Evolutionary conservation across 1,139 yeast genomes (phyloP), one percentile per base, ranked within the genome.

Genomic region (Arxiozyma telluris): DNA sequence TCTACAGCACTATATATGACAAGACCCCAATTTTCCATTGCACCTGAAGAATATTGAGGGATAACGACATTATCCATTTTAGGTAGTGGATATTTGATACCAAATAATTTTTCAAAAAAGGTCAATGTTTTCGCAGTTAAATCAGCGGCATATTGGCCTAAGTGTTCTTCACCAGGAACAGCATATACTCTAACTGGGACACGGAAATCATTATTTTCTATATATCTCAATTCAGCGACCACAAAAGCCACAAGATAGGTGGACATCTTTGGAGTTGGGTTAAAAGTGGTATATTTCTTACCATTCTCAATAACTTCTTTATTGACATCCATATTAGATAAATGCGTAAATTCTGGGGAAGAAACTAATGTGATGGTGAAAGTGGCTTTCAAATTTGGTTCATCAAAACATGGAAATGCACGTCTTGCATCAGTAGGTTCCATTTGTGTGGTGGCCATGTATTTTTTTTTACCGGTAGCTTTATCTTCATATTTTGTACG

Each of bases 1-100:
- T 87, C 95, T 27, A 86, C 87, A 47, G 84, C 83, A 69, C 96
- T 81, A 73, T 85, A 88, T 20, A 96, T 87, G 62, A 88, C 80
- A 57, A 87, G 73, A 52, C 96, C 96, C 87, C 91, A 87, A 74
- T 88, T 88, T 73, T 88, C 96, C 96, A 88, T 88, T 51, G 96
- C 96, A 61, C 90, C 90, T 57, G 90, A 90, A 22, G 87, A 79
- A 67, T 87, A 88, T 58, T 87, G 84, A 67, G 87, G 95, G 53
- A 87, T 83, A 15, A 90, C 93, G 58, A 88, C 81, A 75, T 87
- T 78, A 66, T 88, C 96, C 74, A 87, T 76, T 72, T 88, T 87
- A 49, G 94, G 91, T 63, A 87, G 74, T 15, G 91, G 94, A 67
- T 86, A 87, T 59, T 84, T 78, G 59, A 87, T 75, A 54, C 81